Base-by-base conservation (phyloP, 2,329 filamentous ascomycete species). In the Periconia sp. region DNA sequence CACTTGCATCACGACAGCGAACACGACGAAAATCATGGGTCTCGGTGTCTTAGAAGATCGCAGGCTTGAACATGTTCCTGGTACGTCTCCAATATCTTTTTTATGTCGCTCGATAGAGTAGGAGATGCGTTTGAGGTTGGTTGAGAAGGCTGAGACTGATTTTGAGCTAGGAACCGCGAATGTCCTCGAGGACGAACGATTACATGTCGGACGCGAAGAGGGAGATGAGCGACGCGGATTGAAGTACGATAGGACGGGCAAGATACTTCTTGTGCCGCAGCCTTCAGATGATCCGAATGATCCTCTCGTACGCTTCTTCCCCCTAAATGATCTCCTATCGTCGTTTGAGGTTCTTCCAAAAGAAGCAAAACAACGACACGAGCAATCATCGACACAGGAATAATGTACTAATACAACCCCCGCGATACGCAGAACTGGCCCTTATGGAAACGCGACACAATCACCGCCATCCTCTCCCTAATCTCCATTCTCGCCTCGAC, bases 281-380 rank as follows among this genome's bases (percentile, higher is more conserved):
- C 93, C 93, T 2, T 92, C 88, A 57, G 89, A 96, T 73, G 91
- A 96, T 71, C 91, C 90, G 3, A 93, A 95, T 71, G 92, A 97
- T 74, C 92, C 91, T 30, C 79, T 96, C 61, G 84, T 87, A 81
- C 55, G 75, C 63, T 27, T 41, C 44, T 49, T 37, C 11, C 33
- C 10, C 40, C 35, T 33, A 41, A 30, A 27, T 15, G 31, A 43
- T 40, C 13, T 27, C 7, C n/a, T 10, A 30, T 17, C 37, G 31
- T 43, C 27, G 10, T 19, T 17, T 54, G 45, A 45, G 41, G 6
- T 15, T 54, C 33, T n/a, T n/a, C 52, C 48, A 42, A 13, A 20
- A n/a, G 19, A 31, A 14, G n/a, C n/a, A n/a, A n/a, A n/a, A n/a
- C n/a, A n/a, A n/a, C n/a, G n/a, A n/a, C n/a, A n/a, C n/a, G n/a